Evolutionary conservation across 495 filamentous ascomycete genomes (phyloP).

Genomic region (Hypoxylon lenormandii): DNA sequence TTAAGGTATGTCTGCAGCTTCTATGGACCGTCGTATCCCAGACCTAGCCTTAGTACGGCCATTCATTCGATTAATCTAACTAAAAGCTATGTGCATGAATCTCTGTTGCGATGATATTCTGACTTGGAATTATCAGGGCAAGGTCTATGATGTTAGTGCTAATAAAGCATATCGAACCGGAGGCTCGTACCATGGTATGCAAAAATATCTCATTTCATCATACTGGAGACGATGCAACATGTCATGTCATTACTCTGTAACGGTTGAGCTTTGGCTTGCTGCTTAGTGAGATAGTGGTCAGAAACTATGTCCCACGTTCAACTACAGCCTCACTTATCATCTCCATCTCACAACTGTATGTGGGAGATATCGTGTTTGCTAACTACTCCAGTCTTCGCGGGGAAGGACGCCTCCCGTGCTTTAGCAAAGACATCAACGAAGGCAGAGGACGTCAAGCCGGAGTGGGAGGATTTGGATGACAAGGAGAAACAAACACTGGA

Average conservation of each 20-base stretch:
- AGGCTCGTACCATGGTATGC: constrained; percentile 84
- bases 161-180: constrained; percentile 87
- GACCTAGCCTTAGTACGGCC: constrained; percentile 2
- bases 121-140: constrained; percentile 66
- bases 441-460: constrained; percentile 80
- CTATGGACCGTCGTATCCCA: background rate
- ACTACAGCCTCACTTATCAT: constrained; percentile 13
- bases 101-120: constrained; percentile 29
- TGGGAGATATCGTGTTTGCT: constrained; percentile 33
- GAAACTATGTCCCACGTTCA: constrained; percentile 30
- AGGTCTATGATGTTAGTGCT: constrained; percentile 90
- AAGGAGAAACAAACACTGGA: constrained; percentile 85
- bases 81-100: background rate
- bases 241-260: constrained; percentile 2
- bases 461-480: constrained; percentile 87
- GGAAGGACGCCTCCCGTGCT: constrained; percentile 91
- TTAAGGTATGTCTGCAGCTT: constrained; percentile 69
- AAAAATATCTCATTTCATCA: constrained; percentile 9
- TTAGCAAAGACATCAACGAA: constrained; percentile 88
- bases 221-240: constrained; percentile 3
- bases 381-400: constrained; percentile 80
- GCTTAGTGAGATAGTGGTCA: background rate
- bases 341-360: constrained; percentile 5
- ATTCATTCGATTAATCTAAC: background rate
- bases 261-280: constrained; percentile 25